These are phyloP conservation scores for Anthracocystis panici-leucophaei DNA, from an alignment of 1,284 basidiomycete genomes.

Conservation along the genomic window DNA sequence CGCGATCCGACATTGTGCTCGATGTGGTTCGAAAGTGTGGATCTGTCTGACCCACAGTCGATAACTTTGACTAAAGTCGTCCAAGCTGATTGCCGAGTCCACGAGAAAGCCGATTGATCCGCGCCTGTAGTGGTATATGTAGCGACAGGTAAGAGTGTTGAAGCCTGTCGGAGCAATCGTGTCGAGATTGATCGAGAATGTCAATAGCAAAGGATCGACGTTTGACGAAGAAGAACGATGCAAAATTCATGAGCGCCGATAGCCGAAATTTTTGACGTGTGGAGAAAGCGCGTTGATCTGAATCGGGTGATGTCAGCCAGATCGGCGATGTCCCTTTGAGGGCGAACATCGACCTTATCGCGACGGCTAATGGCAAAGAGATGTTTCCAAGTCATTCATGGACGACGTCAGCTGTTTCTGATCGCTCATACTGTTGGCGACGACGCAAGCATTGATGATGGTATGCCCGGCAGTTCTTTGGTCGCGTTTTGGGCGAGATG, in stretches of 20 bases:
- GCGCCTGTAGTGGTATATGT: neutral
- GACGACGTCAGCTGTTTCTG: too few relatives aligned
- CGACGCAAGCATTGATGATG: too few relatives aligned
- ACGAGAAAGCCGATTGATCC: too few relatives aligned
- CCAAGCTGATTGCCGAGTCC: too few relatives aligned
- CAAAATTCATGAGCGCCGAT: slow-evolving; percentile 18
- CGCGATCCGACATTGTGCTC: slow-evolving; percentile 58
- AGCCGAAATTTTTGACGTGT: slow-evolving; percentile 46
- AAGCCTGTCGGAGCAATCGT: slow-evolving; percentile 14
- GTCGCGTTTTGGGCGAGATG: too few relatives aligned
- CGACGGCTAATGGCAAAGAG: too few relatives aligned
- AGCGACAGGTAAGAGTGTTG: neutral
- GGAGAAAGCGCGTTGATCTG: slow-evolving; percentile 22
- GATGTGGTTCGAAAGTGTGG: neutral
- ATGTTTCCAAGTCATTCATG: too few relatives aligned
- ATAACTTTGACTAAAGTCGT: neutral
- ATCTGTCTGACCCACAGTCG: neutral
- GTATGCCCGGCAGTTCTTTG: too few relatives aligned
- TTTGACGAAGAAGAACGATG: slow-evolving; percentile 27
- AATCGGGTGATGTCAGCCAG: slow-evolving; percentile 2
- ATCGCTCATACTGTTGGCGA: too few relatives aligned
- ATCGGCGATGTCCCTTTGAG: neutral
- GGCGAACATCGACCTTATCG: too few relatives aligned
- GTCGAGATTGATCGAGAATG: slow-evolving; percentile 15
- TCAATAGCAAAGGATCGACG: neutral